A percentile compares a stretch with the other conserved stretches of the same genome.
phyloP scores from a whole-genome alignment of 106 monocot species.

The Apostasia ramifera region DNA sequence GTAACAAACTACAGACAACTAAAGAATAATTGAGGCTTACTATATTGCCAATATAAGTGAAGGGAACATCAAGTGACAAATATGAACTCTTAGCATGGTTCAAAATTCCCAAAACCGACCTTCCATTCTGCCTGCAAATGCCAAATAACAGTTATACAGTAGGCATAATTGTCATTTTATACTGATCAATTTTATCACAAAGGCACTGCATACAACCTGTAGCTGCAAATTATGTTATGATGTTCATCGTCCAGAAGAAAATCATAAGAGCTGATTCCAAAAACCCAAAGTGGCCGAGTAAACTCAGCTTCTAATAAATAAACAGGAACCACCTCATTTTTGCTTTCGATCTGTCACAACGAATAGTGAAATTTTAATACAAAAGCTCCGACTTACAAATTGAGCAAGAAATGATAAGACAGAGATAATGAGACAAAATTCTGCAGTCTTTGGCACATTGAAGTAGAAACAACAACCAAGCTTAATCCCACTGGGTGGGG shows the following conservation, averaged over 20 bases:
- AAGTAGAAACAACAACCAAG: no score
- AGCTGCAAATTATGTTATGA: slow-evolving; percentile 52
- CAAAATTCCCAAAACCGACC: slow-evolving; percentile 78
- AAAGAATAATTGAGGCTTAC: slow-evolving; percentile 27
- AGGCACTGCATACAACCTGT: slow-evolving; percentile 41
- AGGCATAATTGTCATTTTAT: no score
- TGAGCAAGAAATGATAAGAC: neutral
- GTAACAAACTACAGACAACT: slow-evolving; percentile 1
- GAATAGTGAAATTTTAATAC: no score
- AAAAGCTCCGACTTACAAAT: neutral
- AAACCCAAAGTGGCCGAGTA: slow-evolving; percentile 81
- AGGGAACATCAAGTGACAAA: slow-evolving; percentile 56
- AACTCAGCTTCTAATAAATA: slow-evolving; percentile 87
- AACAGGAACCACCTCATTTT: slow-evolving; percentile 48
- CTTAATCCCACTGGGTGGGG: no score
- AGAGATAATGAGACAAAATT: neutral
- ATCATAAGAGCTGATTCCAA: slow-evolving; percentile 88
- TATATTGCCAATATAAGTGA: slow-evolving; percentile 67
- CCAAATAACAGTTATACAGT: slow-evolving; percentile 1
- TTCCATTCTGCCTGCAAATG: slow-evolving; percentile 66
- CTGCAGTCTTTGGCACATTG: neutral
- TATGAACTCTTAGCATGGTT: slow-evolving; percentile 46
- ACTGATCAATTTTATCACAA: no score
- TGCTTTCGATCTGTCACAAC: slow-evolving; percentile 56
- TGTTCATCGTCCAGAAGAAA: slow-evolving; percentile 37